Evolutionary conservation across 768 basidiomycete genomes (phyloP).

Genomic region (Russula ochroleuca): DNA sequence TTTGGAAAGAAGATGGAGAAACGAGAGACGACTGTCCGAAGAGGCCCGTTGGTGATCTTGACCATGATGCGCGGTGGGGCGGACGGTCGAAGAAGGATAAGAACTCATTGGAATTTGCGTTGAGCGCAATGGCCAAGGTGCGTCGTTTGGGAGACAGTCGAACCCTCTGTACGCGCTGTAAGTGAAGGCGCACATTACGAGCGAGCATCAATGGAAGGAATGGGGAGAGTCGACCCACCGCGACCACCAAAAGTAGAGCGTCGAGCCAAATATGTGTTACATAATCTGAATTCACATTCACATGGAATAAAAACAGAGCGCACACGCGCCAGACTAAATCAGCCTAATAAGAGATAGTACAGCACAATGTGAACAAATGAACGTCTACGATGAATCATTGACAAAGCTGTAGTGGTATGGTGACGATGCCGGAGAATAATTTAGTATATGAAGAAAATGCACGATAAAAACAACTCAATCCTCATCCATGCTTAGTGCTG

Average conservation of each 20-base stretch:
- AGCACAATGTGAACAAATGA: background rate
- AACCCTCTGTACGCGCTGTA: slow-evolving; percentile 12
- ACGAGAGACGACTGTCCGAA: slow-evolving; percentile 77
- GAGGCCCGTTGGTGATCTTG: slow-evolving; percentile 64
- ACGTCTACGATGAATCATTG: slow-evolving; percentile 18
- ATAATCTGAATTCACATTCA: background rate
- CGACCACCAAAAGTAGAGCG: no score
- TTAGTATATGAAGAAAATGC: slow-evolving; percentile 23
- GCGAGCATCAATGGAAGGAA: slow-evolving; percentile 26
- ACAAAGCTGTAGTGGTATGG: slow-evolving; percentile 19
- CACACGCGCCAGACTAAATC: no score
- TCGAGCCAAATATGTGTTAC: background rate
- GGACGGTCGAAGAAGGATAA: slow-evolving; percentile 71
- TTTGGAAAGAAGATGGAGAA: slow-evolving; percentile 61
- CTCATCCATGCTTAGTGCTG: slow-evolving; percentile 38
- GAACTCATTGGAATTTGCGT: slow-evolving; percentile 47
- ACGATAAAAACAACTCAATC: slow-evolving; percentile 21
- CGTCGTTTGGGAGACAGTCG: slow-evolving; percentile 7
- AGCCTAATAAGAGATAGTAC: background rate
- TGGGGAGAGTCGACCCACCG: background rate
- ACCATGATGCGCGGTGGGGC: slow-evolving; percentile 38
- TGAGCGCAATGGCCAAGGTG: slow-evolving; percentile 34
- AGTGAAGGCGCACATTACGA: slow-evolving; percentile 23
- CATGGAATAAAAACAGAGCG: background rate
- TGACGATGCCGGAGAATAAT: slow-evolving; percentile 19